Base-by-base conservation (phyloP, 2,329 filamentous ascomycete genomes). In the Claviceps purpurea region DNA sequence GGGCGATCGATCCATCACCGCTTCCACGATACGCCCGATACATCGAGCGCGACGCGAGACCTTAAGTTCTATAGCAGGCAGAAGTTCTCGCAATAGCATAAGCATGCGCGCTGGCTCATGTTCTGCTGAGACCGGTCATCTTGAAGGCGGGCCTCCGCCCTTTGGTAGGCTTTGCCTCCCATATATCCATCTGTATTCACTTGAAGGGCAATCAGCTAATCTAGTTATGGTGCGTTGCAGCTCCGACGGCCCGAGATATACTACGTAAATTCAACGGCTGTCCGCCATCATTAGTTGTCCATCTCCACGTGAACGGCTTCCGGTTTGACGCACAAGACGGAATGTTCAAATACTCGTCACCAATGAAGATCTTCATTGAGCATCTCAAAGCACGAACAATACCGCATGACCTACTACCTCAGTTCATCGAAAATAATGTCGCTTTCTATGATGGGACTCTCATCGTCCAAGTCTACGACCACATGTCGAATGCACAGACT, bases 261-360 rank as follows among this genome's bases (percentile, higher is more conserved):
- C 74, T 97, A n/a, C 82, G 79, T 60, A 95, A 90, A 68, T 89
- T 85, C 68, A 75, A 75, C 69, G 62, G 88, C 74, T 76, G 76
- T 49, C 80, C 84, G 8, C 90, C 93, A 0, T 97, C 91, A 4
- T 73, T 98, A 24, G 81, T 91, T 49, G 74, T 98, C 24, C 90
- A 96, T 65, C 73, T 98, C 37, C 84, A 96, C 64, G 77, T 82
- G 10, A 89, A 79, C 4, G 85, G 95, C 68, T 97, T 95, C 64
- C 82, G 86, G 53, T 95, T 98, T 69, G 91, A 97, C 60, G 82
- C 89, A 61, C 91, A 96, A 68, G 89, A 95, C 66, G 87, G 90
- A 62, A 91, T 87, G 64, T 96, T 95, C 61, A 78, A 81, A 5
- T 97, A 97, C 68, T 87, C 88, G 61, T 95, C 89, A 20, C 89